Evolutionary conservation across 331 rosid genomes (phyloP).

Genomic region (Prunus yedoensis): DNA sequence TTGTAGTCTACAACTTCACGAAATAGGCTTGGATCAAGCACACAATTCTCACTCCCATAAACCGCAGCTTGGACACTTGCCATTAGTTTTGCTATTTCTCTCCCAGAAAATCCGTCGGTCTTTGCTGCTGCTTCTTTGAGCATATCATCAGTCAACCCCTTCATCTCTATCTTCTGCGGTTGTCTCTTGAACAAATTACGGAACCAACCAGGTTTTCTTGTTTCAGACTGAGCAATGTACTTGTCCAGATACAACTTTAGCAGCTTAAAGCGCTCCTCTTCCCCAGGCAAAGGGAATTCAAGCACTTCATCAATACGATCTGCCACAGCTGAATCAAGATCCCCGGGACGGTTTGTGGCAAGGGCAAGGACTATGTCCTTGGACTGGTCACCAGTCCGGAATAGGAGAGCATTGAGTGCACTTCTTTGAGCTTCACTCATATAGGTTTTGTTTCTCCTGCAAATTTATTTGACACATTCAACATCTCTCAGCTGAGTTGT

Average conservation of each 20-base stretch:
- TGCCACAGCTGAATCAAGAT: conserved; percentile 93
- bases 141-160: conserved; percentile 80
- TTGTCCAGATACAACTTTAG: conserved; percentile 86
- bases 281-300: conserved; percentile 95
- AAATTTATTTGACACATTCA: conserved; percentile 22
- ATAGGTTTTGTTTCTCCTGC: conserved; percentile 92
- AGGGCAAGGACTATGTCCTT: conserved; percentile 97
- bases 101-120: conserved; percentile 89
- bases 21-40: conserved; percentile 73
- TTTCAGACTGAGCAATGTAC: conserved; percentile 77
- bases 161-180: conserved; percentile 71
- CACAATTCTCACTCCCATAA: conserved; percentile 82
- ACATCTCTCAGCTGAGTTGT: too few species aligned
- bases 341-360: conserved; percentile 94
- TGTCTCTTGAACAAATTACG: conserved; percentile 53
- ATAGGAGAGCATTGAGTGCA: conserved; percentile 94
- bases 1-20: conserved; percentile 97
- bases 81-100: conserved; percentile 97
- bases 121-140: conserved; percentile 84
- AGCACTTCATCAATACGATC: conserved; percentile 91
- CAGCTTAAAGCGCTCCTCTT: conserved; percentile 76
- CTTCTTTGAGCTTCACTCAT: conserved; percentile 99
- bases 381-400: conserved; percentile 96
- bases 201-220: conserved; percentile 57
- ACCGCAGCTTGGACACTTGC: conserved; percentile 97